Evolutionary conservation across 805 yeast genomes (phyloP), one percentile per base, ranked within the genome.

Genomic region (Nakazawaea ambrosiae): DNA sequence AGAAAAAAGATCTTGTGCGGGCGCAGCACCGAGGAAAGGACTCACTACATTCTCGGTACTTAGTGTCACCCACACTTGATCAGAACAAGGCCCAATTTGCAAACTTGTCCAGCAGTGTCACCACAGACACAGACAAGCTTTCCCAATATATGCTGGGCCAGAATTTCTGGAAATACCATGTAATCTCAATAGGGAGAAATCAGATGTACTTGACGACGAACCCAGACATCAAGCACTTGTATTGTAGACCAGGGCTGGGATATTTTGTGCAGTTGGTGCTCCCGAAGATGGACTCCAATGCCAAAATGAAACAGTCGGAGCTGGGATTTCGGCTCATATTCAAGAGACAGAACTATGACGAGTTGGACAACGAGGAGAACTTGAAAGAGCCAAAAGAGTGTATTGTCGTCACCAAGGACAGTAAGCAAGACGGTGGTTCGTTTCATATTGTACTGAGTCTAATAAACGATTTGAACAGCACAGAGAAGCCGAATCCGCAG

Each of bases 201-300:
- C 78, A 73, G 45, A 57, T 77, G 33, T 79, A 78, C 49, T 49
- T 81, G 32, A 70, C 87, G 1, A 81, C 89, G 0, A 81, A 77
- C 46, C 88, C 88, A 0, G 78, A 75, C 17, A 55, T 63, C 15
- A 67, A 71, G 43, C 87, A 81, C 50, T 53, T 73, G 26, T 70
- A 68, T 45, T 71, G 81, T 37, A 60, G 82, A 23, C 64, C 66
- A 45, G 84, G 76, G 0, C 87, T 87, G 0, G 77, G 84, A 3
- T 77, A 73, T 48, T 73, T 68, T 46, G 73, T 79, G 12, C 26
- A 40, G 7, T 15, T 40, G 17, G 16, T 35, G 10, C 16, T 28
- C 4, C 37, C 43, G 10, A 28, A 25, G 14, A 16, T 17, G 9
- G 22, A 17, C 8, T 11, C 19, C 10, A 20, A 28, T 24, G 20